These are phyloP conservation scores for Phyllosticta capitalensis DNA, from an alignment of 2,329 filamentous ascomycete species.

Conservation along the genomic window DNA sequence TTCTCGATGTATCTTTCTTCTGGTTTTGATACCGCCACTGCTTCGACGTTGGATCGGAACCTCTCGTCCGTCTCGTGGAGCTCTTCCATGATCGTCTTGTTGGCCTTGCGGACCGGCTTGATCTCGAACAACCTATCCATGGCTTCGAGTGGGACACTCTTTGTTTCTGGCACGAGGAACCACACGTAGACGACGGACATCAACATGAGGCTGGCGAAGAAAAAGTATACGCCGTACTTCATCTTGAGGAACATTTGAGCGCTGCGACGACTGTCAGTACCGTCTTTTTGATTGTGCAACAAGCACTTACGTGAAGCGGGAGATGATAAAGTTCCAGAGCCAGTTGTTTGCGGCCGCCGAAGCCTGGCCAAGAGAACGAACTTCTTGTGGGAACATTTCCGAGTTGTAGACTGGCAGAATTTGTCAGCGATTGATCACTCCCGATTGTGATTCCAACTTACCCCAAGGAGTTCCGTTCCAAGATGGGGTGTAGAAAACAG, in stretches of 20 bases:
- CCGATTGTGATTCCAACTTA: conserved; percentile 25
- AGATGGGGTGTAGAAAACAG: conserved; percentile 56
- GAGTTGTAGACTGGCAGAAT: not conserved
- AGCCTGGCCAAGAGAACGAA: conserved; percentile 60
- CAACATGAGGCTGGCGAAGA: conserved; percentile 41
- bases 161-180: conserved; percentile 36
- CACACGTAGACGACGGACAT: conserved; percentile 36
- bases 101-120: conserved; percentile 33
- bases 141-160: conserved; percentile 35
- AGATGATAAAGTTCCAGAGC: conserved; percentile 63
- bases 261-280: conserved; percentile 17
- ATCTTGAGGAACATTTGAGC: conserved; percentile 47
- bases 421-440: not conserved
- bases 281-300: not conserved
- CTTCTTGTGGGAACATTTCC: conserved; percentile 66
- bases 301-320: conserved; percentile 46
- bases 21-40: conserved; percentile 16
- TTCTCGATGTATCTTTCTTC: conserved; percentile 10
- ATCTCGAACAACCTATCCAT: conserved; percentile 40
- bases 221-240: conserved; percentile 36
- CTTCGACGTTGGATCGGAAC: conserved; percentile 33
- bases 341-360: conserved; percentile 64
- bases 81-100: conserved; percentile 30
- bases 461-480: conserved; percentile 15
- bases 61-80: conserved; percentile 30